A percentile compares a stretch with the other conserved stretches of the same genome.
Conservation (phyloP, 2,329 filamentous ascomycete species). For the Colletotrichum chrysophilum region DNA sequence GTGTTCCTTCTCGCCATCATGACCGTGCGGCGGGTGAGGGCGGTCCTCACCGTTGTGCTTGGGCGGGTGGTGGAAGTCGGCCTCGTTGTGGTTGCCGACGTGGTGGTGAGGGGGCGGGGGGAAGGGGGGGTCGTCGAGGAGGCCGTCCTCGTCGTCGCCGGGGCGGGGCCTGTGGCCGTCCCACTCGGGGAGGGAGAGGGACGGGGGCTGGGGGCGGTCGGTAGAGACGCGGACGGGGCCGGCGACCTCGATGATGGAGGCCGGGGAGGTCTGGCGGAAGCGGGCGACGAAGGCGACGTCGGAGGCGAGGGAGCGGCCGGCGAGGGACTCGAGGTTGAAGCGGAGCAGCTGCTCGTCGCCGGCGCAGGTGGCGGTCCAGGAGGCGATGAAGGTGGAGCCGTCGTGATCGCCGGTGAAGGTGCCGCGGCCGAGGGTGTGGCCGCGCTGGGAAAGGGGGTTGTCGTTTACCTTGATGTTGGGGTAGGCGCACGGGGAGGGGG, state of each 20-base stretch:
- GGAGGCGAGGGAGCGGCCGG: constrained; percentile 43
- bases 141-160: constrained; percentile 13
- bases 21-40: neutral
- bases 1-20: neutral
- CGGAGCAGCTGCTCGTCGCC: constrained; percentile 48
- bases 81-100: constrained; percentile 6
- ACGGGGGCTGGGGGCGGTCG: neutral
- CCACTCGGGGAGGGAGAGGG: constrained; percentile 9
- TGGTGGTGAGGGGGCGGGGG: constrained; percentile 24
- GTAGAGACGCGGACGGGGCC: constrained; percentile 31
- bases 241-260: constrained; percentile 47
- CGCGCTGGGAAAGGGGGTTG: constrained; percentile 43
- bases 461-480: constrained; percentile 54
- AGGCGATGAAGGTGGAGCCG: constrained; percentile 43
- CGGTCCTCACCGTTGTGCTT: neutral
- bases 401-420: constrained; percentile 40
- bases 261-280: constrained; percentile 51
- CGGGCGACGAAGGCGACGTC: constrained; percentile 43
- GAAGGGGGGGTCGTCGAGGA: constrained; percentile 15
- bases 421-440: constrained; percentile 45
- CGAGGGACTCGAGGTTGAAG: constrained; percentile 46
- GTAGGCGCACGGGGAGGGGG: constrained; percentile 49
- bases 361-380: constrained; percentile 54
- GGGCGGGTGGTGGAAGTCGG: neutral
- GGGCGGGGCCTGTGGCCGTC: constrained; percentile 18